phyloP scores from a whole-genome alignment of 805 yeast species.

The Metschnikowia dekortorum region DNA sequence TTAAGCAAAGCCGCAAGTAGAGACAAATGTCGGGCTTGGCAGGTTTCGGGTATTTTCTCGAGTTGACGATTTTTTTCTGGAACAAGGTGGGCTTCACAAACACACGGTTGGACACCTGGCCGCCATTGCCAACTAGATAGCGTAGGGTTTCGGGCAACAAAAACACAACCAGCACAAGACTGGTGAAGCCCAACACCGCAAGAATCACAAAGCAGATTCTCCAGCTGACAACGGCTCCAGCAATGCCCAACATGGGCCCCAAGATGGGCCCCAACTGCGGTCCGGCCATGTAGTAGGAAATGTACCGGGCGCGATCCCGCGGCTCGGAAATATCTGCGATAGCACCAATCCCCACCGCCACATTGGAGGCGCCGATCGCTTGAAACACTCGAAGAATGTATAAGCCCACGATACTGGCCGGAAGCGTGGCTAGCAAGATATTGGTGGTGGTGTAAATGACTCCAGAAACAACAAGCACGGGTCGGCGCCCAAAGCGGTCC shows the following conservation, averaged over 20 bases:
- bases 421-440: slow-evolving; percentile 27
- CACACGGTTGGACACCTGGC: slow-evolving; percentile 15
- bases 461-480: slow-evolving; percentile 25
- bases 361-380: slow-evolving; percentile 35
- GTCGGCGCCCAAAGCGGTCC: slow-evolving; percentile 47
- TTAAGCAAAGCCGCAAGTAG: slow-evolving; percentile 34
- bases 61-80: slow-evolving; percentile 22
- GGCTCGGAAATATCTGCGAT: slow-evolving; percentile 32
- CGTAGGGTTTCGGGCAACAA: slow-evolving; percentile 40
- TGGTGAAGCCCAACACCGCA: slow-evolving; percentile 24
- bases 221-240: slow-evolving; percentile 27
- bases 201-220: slow-evolving; percentile 33
- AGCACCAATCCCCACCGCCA: slow-evolving; percentile 36
- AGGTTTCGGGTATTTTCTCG: slow-evolving; percentile 38
- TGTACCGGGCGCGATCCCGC: slow-evolving; percentile 25
- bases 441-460: slow-evolving; percentile 25
- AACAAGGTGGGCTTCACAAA: slow-evolving; percentile 25
- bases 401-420: slow-evolving; percentile 27
- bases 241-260: slow-evolving; percentile 31
- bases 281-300: slow-evolving; percentile 35
- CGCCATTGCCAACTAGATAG: slow-evolving; percentile 35
- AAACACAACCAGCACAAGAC: slow-evolving; percentile 22
- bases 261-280: slow-evolving; percentile 37
- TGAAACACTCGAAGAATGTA: slow-evolving; percentile 31
- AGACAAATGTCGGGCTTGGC: slow-evolving; percentile 35